Evolutionary conservation across 768 basidiomycete species (phyloP), one percentile per base, ranked within the genome.

Genomic region (Ramaria rubella): DNA sequence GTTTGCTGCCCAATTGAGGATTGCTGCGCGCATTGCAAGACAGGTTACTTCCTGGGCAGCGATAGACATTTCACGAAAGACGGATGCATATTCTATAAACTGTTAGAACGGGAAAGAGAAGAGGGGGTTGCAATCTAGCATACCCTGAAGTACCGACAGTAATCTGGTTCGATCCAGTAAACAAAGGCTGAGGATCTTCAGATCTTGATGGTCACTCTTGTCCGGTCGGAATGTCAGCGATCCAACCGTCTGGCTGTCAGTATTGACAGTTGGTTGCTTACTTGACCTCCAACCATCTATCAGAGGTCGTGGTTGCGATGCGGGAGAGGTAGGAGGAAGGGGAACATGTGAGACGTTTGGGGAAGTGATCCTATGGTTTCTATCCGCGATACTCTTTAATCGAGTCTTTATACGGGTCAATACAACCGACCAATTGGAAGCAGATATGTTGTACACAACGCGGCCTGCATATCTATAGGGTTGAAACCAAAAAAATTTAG

Each of bases 371-470:
- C 23, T n/a, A 19, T 17, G 8, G n/a, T 2, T 21, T 21, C 40
- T 21, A 42, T 42, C 17, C n/a, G 40, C 40, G n/a, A 42, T 42
- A 19, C n/a, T 9, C 14, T 19, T 17, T 42, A 42, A 17, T 19
- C 49, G 27, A 5, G 44, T 38, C 17, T 34, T 46, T 17, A 56
- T 21, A 27, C 44, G 43, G 12, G 29, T 21, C 6, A 29, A 30
- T 12, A 56, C 43, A 19, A 29, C 31, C 19, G 43, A 27, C 55
- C 55, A 56, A 19, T 56, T 56, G 6, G 40, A 46, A 8, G 55
- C 55, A 5, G 55, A 56, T n/a, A 56, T 43, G 44, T 49, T 17
- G 33, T 56, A 56, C 11, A 56, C 21, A 4, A 56, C n/a, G 23
- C 55, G 44, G 1, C 12, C n/a, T 14, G 29, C 43, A 34, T 56